Percentiles rank a stretch among this genome's conserved stretches.
Conservation (phyloP, 495 filamentous ascomycete species). For the Hypoxylon intermedium region DNA sequence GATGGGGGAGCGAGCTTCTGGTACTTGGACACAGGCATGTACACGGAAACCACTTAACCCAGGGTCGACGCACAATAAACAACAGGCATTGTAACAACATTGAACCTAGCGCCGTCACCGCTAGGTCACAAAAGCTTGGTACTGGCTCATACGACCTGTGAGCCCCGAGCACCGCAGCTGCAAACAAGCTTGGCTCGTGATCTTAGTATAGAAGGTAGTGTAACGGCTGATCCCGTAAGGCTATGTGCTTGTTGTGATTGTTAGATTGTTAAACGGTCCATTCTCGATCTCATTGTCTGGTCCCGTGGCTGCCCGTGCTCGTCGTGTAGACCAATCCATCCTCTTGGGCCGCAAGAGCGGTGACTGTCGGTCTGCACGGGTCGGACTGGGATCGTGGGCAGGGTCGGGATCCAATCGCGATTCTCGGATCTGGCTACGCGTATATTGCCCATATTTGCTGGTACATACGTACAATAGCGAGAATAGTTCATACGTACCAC, state of each 20-base stretch:
- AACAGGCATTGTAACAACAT: constrained; percentile 20
- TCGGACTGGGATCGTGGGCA: constrained; percentile 12
- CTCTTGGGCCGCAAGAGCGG: constrained; percentile 12
- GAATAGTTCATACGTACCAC: constrained; percentile 1
- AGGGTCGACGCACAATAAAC: constrained; percentile 17
- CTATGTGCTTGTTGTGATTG: constrained; percentile 18
- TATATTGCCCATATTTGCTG: not conserved
- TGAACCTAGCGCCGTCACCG: constrained; percentile 31
- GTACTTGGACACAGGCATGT: constrained; percentile 20
- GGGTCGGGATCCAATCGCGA: constrained; percentile 17
- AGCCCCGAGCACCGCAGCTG: constrained; percentile 18
- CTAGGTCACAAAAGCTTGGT: constrained; percentile 29
- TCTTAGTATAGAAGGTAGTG: constrained; percentile 9
- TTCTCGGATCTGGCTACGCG: constrained; percentile 8
- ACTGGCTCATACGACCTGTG: constrained; percentile 20
- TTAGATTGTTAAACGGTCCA: constrained; percentile 16
- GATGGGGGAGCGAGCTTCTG: constrained; percentile 6
- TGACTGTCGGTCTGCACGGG: constrained; percentile 8
- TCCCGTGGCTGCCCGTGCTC: too few species aligned
- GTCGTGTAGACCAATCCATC: constrained; percentile 1
- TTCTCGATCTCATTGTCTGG: constrained; percentile 5
- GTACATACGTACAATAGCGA: constrained; percentile 3
- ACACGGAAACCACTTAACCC: constrained; percentile 18
- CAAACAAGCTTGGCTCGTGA: constrained; percentile 22
- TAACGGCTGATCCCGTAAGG: constrained; percentile 31